Evolutionary conservation across 1,284 basidiomycete genomes (phyloP).

Genomic region (Puccinia horiana): DNA sequence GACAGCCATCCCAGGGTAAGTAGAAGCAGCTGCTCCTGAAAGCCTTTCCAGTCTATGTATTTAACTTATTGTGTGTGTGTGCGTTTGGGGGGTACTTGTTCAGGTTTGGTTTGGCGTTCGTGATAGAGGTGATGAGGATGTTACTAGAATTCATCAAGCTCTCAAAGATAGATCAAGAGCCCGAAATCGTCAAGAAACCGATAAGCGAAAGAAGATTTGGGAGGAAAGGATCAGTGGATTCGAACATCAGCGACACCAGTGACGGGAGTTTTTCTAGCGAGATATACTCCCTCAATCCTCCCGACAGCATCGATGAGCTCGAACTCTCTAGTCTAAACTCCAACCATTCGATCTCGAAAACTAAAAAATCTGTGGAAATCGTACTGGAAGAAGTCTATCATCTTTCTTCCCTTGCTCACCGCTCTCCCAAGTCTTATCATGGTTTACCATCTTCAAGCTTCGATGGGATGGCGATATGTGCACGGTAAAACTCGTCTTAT

Average conservation of each 20-base stretch:
- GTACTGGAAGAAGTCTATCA: conserved; percentile 10
- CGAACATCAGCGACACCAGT: neutral
- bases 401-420: conserved; percentile 5
- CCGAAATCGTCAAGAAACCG: neutral
- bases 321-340: neutral
- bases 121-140: conserved; percentile 35
- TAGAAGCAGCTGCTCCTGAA: too few species aligned
- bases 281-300: neutral
- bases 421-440: conserved; percentile 23
- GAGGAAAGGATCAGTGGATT: conserved; percentile 20
- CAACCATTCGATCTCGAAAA: neutral
- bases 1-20: conserved; percentile 36
- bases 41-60: too few species aligned
- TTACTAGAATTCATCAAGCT: conserved; percentile 10
- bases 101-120: conserved; percentile 33
- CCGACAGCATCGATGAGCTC: neutral
- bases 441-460: conserved; percentile 2
- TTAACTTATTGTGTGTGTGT: too few species aligned
- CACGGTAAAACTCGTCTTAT: conserved; percentile 1
- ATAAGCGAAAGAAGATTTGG: neutral
- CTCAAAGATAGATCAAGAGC: neutral
- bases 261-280: conserved; percentile 2
- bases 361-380: neutral
- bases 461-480: conserved; percentile 28
- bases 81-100: neutral